Percentiles rank a stretch among this genome's conserved stretches.
Evolutionary conservation across 177 flowering plant genomes (phyloP).

Genomic region (Tripterygium wilfordii): DNA sequence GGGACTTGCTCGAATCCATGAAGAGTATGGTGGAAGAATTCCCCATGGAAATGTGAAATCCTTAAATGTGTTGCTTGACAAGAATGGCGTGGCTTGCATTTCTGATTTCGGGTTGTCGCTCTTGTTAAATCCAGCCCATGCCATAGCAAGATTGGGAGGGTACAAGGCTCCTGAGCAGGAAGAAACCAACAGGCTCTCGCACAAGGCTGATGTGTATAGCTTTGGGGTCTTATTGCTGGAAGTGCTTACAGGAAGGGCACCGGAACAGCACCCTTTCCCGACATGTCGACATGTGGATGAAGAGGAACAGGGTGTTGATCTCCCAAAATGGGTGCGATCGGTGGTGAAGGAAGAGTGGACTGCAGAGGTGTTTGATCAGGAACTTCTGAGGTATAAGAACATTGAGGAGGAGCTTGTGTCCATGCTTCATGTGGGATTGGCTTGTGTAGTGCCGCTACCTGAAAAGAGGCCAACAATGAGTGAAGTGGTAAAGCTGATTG

Average conservation of each 20-base stretch:
- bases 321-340: slow-evolving; percentile 86
- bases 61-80: slow-evolving; percentile 80
- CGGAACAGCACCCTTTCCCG: slow-evolving; percentile 50
- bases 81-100: slow-evolving; percentile 80
- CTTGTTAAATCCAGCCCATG: slow-evolving; percentile 76
- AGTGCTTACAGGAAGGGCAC: slow-evolving; percentile 79
- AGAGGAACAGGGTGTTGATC: slow-evolving; percentile 48
- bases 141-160: slow-evolving; percentile 79
- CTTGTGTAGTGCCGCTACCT: slow-evolving; percentile 64
- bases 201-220: slow-evolving; percentile 80
- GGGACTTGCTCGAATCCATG: slow-evolving; percentile 79
- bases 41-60: slow-evolving; percentile 95
- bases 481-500: slow-evolving; percentile 84
- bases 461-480: slow-evolving; percentile 88
- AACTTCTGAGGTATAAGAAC: slow-evolving; percentile 86
- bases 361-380: slow-evolving; percentile 87
- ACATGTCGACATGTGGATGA: slow-evolving; percentile 28
- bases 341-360: slow-evolving; percentile 97
- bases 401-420: slow-evolving; percentile 86
- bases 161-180: slow-evolving; percentile 88
- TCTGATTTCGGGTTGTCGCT: slow-evolving; percentile 85
- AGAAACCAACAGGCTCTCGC: slow-evolving; percentile 68
- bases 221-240: slow-evolving; percentile 83
- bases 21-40: slow-evolving; percentile 53
- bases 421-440: slow-evolving; percentile 83